Evolutionary conservation across 2,329 filamentous ascomycete species (phyloP).

Genomic region (Paecilomyces sp.): DNA sequence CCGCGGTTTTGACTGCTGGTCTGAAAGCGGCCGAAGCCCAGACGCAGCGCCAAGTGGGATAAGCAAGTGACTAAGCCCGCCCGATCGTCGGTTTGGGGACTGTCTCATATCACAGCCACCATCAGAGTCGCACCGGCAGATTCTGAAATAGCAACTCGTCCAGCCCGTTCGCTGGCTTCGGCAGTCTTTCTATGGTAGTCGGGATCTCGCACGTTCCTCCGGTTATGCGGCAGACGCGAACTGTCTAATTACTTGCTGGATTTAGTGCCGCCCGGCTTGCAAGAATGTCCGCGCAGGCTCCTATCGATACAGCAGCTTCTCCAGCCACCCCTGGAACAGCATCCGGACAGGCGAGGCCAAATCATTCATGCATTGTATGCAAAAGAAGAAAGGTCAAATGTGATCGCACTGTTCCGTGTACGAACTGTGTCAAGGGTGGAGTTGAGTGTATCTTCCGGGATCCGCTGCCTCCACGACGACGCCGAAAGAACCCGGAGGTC

Average conservation of each 20-base stretch:
- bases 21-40: not conserved
- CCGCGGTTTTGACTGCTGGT: not conserved
- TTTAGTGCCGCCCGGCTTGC: not conserved
- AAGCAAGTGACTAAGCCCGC: not conserved
- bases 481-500: constrained; percentile 5
- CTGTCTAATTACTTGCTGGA: not conserved
- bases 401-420: constrained; percentile 5
- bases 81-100: not conserved
- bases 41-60: not conserved
- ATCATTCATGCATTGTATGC: constrained; percentile 7
- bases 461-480: constrained; percentile 5
- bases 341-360: not conserved
- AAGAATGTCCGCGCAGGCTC: not conserved
- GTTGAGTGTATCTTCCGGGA: constrained; percentile 7
- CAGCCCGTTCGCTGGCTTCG: not conserved
- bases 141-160: not conserved
- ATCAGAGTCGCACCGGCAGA: not conserved
- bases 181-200: not conserved
- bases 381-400: constrained; percentile 9
- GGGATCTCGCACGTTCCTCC: not conserved
- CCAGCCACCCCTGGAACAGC: not conserved
- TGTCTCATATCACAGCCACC: not conserved
- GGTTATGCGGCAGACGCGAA: not conserved
- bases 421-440: constrained; percentile 5
- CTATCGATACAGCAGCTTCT: not conserved